These are phyloP conservation scores for Fusarium staphyleae DNA, from an alignment of 2,329 filamentous ascomycete species.

Conservation along the genomic window DNA sequence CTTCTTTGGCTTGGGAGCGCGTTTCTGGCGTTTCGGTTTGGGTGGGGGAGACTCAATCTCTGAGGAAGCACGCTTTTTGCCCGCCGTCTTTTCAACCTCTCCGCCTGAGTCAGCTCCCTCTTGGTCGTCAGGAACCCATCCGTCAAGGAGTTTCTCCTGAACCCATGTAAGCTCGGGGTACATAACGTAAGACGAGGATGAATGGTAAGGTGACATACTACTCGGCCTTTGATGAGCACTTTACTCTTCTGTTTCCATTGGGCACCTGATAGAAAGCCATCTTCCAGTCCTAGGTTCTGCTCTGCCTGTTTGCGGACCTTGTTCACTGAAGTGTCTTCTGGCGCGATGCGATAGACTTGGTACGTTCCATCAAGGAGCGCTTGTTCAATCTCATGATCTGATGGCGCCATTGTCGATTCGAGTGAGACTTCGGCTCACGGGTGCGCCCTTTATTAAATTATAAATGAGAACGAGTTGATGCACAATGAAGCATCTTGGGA, in stretches of 20 bases:
- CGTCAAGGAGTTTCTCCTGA: conserved; percentile 49
- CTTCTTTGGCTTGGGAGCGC: conserved; percentile 43
- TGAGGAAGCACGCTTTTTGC: conserved; percentile 46
- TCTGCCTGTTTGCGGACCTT: conserved; percentile 62
- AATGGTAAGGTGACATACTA: conserved; percentile 52
- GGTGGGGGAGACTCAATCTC: conserved; percentile 47
- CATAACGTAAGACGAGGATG: neutral
- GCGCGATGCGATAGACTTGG: conserved; percentile 53
- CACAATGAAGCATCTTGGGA: neutral
- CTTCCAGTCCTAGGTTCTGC: conserved; percentile 55
- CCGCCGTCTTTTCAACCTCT: conserved; percentile 40
- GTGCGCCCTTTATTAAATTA: neutral
- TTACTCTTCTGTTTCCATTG: conserved; percentile 68
- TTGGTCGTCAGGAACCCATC: conserved; percentile 44
- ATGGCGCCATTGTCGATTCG: conserved; percentile 49
- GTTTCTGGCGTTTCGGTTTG: conserved; percentile 52
- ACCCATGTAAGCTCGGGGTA: neutral
- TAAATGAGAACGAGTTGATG: neutral
- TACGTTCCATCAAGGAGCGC: conserved; percentile 57
- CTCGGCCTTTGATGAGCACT: conserved; percentile 59
- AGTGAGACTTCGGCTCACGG: neutral
- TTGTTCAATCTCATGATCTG: conserved; percentile 52
- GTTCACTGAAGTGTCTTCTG: conserved; percentile 63
- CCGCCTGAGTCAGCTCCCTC: conserved; percentile 37
- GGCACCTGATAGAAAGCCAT: conserved; percentile 56